These are phyloP conservation scores for Ceratocystis smalleyi DNA, from an alignment of 2,329 filamentous ascomycete species.

Conservation along the genomic window DNA sequence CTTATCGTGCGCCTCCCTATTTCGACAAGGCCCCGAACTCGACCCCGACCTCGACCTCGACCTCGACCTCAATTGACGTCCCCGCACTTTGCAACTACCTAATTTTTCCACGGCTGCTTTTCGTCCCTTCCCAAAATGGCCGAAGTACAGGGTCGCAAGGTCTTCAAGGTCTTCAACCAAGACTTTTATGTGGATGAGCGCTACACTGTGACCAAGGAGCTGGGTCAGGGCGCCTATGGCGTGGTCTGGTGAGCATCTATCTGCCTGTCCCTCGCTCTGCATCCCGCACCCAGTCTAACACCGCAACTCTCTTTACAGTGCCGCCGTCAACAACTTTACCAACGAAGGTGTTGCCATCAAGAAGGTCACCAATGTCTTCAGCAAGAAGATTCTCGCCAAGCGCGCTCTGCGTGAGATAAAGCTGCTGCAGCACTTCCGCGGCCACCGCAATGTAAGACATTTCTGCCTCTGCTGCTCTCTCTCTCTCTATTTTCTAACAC, in stretches of 20 bases:
- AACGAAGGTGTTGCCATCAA: constrained; percentile 95
- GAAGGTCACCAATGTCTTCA: constrained; percentile 99
- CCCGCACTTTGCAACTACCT: neutral
- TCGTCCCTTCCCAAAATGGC: constrained; percentile 23
- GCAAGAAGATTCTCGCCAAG: constrained; percentile 99
- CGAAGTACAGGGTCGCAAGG: constrained; percentile 50
- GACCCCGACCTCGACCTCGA: no score
- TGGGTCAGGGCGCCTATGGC: constrained; percentile 94
- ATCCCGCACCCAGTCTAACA: neutral
- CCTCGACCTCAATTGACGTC: no score
- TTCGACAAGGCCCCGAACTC: neutral
- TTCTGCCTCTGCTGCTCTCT: neutral
- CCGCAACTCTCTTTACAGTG: constrained; percentile 36
- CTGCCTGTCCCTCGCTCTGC: constrained; percentile 6
- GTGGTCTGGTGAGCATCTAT: constrained; percentile 67
- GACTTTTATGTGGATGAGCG: constrained; percentile 97
- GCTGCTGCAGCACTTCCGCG: constrained; percentile 91
- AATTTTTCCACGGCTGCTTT: neutral
- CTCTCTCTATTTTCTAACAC: neutral
- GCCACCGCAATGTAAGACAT: constrained; percentile 59
- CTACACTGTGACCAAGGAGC: constrained; percentile 96
- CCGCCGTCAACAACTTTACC: constrained; percentile 79
- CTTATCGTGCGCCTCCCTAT: neutral
- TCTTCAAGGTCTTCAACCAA: constrained; percentile 99
- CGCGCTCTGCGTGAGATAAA: constrained; percentile 96